Evolutionary conservation across 441 rosid species (phyloP).

Genomic region (Populus hybrid): DNA sequence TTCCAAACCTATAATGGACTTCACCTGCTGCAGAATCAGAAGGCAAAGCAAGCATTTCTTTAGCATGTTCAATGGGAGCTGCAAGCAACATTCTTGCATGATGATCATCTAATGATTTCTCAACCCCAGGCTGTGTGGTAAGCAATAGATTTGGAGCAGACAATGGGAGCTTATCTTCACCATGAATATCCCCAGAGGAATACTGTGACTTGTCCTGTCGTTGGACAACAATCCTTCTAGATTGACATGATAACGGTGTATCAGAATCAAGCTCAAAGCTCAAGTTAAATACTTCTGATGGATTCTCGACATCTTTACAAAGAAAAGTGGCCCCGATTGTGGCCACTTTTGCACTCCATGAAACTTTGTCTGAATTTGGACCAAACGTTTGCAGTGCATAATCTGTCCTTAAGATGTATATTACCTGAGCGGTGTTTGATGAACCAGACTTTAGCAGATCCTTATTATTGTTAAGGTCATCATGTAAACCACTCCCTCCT

Average conservation of each 20-base stretch:
- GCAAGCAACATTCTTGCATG: constrained; percentile 32
- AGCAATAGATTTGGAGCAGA: constrained; percentile 27
- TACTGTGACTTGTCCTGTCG: constrained; percentile 35
- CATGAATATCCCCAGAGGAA: constrained; percentile 23
- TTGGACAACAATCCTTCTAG: constrained; percentile 52
- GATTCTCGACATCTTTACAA: constrained; percentile 39
- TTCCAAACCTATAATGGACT: constrained; percentile 17
- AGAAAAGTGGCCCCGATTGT: constrained; percentile 66
- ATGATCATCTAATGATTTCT: constrained; percentile 13
- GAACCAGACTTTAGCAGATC: constrained; percentile 36
- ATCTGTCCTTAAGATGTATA: constrained; percentile 78
- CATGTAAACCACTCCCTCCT: constrained; percentile 22
- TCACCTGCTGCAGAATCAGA: constrained; percentile 29
- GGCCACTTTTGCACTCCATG: constrained; percentile 72
- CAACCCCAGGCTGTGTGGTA: constrained; percentile 22
- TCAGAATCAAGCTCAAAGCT: constrained; percentile 38
- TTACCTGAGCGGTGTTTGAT: constrained; percentile 28
- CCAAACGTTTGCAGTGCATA: constrained; percentile 55
- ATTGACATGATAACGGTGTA: constrained; percentile 65
- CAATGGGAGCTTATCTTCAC: constrained; percentile 29
- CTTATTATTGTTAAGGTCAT: constrained; percentile 24
- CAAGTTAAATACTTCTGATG: constrained; percentile 28
- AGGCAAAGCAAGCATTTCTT: constrained; percentile 28
- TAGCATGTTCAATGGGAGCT: constrained; percentile 13
- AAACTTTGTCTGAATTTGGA: constrained; percentile 48